Percentiles rank a stretch among this genome's conserved stretches.
phyloP scores from a whole-genome alignment of 2,329 filamentous ascomycete species.

The Leptographium galeiforme region DNA sequence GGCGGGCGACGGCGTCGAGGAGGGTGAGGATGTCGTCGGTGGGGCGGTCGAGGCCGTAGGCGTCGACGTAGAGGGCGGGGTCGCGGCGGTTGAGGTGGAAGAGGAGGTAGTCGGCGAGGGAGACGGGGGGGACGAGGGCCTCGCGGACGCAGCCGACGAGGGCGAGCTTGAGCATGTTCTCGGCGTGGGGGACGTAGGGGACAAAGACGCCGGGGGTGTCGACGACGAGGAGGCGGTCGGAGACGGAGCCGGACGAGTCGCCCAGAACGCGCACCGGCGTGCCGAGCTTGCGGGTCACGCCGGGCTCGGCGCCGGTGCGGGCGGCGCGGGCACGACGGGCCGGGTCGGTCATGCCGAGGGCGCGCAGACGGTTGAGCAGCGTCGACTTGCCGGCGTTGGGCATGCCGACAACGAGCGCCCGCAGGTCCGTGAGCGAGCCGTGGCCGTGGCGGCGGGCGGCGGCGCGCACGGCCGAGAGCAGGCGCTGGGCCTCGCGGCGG shows the following conservation, averaged over 20 bases:
- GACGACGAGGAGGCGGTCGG: constrained; percentile 53
- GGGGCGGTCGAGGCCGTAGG: constrained; percentile 42
- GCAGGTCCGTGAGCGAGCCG: constrained; percentile 62
- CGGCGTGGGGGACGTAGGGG: constrained; percentile 72
- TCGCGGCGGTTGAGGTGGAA: constrained; percentile 64
- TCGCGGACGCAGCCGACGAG: constrained; percentile 86
- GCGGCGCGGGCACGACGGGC: constrained; percentile 51
- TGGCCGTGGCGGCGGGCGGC: constrained; percentile 28
- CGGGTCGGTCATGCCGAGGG: constrained; percentile 40
- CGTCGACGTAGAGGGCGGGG: constrained; percentile 40
- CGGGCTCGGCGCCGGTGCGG: constrained; percentile 72
- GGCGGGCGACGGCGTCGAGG: constrained; percentile 54
- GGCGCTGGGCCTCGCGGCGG: constrained; percentile 9
- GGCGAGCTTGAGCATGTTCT: constrained; percentile 90
- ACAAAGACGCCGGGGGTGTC: constrained; percentile 95
- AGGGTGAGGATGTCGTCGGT: constrained; percentile 76
- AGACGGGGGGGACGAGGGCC: constrained; percentile 62
- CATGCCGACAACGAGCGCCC: constrained; percentile 87
- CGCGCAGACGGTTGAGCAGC: constrained; percentile 75
- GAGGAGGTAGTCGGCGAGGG: constrained; percentile 80
- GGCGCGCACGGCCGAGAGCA: constrained; percentile 36
- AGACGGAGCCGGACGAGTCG: constrained; percentile 29
- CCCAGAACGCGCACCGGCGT: constrained; percentile 64
- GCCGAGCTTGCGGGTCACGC: constrained; percentile 75
- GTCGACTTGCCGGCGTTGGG: constrained; percentile 95